Conservation (phyloP, 78 protist genomes). For the Dictyostelium capitatum region DNA sequence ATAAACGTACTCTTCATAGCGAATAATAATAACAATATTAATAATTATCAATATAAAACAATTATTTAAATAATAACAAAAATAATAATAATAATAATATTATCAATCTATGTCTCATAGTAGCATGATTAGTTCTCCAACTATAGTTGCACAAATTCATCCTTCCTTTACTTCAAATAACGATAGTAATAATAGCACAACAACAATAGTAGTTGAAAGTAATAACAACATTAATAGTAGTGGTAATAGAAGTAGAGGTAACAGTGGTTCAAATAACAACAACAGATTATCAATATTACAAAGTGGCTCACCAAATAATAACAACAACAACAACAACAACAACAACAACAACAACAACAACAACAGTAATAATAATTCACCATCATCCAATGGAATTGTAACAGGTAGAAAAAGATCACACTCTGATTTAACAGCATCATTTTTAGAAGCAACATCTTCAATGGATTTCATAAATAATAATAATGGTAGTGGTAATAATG, state of each 20-base stretch:
- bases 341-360: neutral
- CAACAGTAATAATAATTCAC: neutral
- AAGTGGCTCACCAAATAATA: neutral
- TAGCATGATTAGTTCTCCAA: neutral
- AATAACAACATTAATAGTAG: neutral
- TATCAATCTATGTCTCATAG: neutral
- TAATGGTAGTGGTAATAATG: neutral
- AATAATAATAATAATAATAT: neutral
- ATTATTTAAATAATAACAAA: neutral
- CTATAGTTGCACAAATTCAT: constrained; percentile 1
- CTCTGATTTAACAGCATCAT: constrained; percentile 12
- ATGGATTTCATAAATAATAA: constrained; percentile 4
- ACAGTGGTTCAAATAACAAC: neutral
- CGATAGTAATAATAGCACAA: neutral
- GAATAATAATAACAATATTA: neutral
- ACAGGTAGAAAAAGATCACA: constrained; percentile 27
- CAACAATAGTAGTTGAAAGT: neutral
- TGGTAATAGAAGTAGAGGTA: constrained; percentile 10
- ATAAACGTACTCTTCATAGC: neutral
- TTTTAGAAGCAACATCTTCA: constrained; percentile 8
- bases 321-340: neutral
- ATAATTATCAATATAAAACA: neutral
- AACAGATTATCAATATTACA: neutral
- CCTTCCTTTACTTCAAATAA: neutral
- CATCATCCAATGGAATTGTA: neutral